Evolutionary conservation across 2,329 filamentous ascomycete species (phyloP).

Genomic region (Neophaeococcomyces aloes): DNA sequence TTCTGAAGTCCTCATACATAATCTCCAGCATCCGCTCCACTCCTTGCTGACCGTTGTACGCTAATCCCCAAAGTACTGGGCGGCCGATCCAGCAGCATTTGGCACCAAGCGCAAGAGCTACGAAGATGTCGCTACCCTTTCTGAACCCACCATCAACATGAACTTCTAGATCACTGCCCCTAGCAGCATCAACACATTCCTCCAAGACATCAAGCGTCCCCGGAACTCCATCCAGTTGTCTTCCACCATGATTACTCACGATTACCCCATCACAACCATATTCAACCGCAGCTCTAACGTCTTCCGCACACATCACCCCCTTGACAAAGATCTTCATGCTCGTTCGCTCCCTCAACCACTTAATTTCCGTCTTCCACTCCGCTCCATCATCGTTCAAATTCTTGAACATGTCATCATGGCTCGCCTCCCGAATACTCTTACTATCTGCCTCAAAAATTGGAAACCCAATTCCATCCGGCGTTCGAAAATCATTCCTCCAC

Average conservation of each 20-base stretch:
- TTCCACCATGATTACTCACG: constrained; percentile 30
- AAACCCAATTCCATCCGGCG: constrained; percentile 16
- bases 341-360: constrained; percentile 37
- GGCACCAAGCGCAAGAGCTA: constrained; percentile 43
- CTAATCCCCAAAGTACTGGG: constrained; percentile 40
- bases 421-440: constrained; percentile 10
- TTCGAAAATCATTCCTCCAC: constrained; percentile 41
- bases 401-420: constrained; percentile 12
- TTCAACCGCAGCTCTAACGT: constrained; percentile 27
- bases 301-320: constrained; percentile 24
- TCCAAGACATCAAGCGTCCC: constrained; percentile 29
- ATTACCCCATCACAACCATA: constrained; percentile 29
- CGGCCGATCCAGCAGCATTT: constrained; percentile 41
- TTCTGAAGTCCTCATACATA: constrained; percentile 21
- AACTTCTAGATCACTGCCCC: constrained; percentile 19
- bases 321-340: constrained; percentile 20
- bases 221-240: constrained; percentile 29
- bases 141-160: constrained; percentile 48
- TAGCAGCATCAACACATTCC: constrained; percentile 20
- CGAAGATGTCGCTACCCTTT: constrained; percentile 47
- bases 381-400: constrained; percentile 28
- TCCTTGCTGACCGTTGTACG: constrained; percentile 21
- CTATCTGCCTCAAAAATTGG: constrained; percentile 20
- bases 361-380: constrained; percentile 42
- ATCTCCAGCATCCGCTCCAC: constrained; percentile 21